Percentiles rank a stretch among this genome's conserved stretches.
Conservation (phyloP, 805 yeast species). For the Ogataea methylovora region DNA sequence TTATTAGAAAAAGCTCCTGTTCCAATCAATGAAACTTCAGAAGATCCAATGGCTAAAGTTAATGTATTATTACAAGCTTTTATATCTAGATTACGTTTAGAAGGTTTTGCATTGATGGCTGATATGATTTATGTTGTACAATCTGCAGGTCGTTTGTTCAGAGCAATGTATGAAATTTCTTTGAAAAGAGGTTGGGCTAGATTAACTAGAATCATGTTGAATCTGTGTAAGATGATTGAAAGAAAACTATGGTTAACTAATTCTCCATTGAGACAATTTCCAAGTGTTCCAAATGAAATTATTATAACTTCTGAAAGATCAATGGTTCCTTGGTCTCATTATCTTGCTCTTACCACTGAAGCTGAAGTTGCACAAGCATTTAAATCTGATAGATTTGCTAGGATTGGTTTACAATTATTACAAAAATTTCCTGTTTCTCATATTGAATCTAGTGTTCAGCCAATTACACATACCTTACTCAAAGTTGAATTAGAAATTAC, state of each 20-base stretch:
- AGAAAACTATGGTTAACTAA: slow-evolving; percentile 76
- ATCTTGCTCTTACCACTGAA: slow-evolving; percentile 55
- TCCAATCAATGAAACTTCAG: slow-evolving; percentile 68
- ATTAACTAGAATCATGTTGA: slow-evolving; percentile 48
- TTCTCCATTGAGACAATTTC: slow-evolving; percentile 82
- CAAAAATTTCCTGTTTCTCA: slow-evolving; percentile 66
- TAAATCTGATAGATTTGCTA: slow-evolving; percentile 61
- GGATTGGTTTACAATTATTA: slow-evolving; percentile 47
- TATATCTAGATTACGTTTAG: slow-evolving; percentile 67
- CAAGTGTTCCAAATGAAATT: slow-evolving; percentile 60
- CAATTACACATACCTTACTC: slow-evolving; percentile 65
- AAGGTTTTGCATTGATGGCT: slow-evolving; percentile 85
- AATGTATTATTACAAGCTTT: slow-evolving; percentile 78
- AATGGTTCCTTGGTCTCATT: slow-evolving; percentile 75
- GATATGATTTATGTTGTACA: slow-evolving; percentile 93
- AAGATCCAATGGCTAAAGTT: slow-evolving; percentile 70
- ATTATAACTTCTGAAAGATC: slow-evolving; percentile 72
- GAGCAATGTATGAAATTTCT: slow-evolving; percentile 81
- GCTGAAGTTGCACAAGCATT: slow-evolving; percentile 81
- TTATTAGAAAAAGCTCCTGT: slow-evolving; percentile 73
- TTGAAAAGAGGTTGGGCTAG: slow-evolving; percentile 65
- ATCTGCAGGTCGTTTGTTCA: slow-evolving; percentile 79
- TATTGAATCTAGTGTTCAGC: slow-evolving; percentile 58
- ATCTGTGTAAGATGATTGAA: slow-evolving; percentile 74
- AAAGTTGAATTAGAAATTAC: slow-evolving; percentile 57